phyloP scores from a whole-genome alignment of 306 rosid species.

The Vigna reflexopilosa region DNA sequence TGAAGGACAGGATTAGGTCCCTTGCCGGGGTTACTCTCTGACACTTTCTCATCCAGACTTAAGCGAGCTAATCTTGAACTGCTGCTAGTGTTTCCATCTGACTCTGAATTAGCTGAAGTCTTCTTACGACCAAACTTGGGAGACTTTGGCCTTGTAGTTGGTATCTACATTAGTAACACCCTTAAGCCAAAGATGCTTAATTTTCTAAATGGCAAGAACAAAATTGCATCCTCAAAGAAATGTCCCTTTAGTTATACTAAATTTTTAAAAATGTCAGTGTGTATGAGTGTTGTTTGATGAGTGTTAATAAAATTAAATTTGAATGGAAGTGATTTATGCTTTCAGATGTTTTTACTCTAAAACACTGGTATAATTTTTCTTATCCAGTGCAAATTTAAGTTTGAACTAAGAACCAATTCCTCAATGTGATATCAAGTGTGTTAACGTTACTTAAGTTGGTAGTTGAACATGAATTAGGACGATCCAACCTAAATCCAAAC shows the following conservation, averaged over 20 bases:
- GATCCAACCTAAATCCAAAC: not conserved
- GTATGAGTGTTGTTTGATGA: not conserved
- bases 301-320: not conserved
- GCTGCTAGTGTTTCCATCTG: conserved; percentile 58
- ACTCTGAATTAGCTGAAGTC: conserved; percentile 57
- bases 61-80: conserved; percentile 58
- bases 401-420: not conserved
- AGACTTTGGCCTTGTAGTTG: conserved; percentile 94
- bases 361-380: not conserved
- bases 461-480: not conserved
- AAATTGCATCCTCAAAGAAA: not conserved
- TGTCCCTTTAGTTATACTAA: not conserved
- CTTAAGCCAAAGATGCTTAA: conserved; percentile 1
- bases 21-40: conserved; percentile 54
- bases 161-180: conserved; percentile 68
- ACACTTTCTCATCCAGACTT: conserved; percentile 75
- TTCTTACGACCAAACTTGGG: conserved; percentile 98
- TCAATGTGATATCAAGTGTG: not conserved
- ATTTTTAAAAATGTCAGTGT: not conserved
- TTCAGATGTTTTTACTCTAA: not conserved
- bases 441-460: not conserved
- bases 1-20: conserved; percentile 50
- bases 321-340: not conserved
- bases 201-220: conserved; percentile 12
- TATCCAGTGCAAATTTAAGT: not conserved